Evolutionary conservation across 2,329 filamentous ascomycete species (phyloP).

Genomic region (Fusarium armeniacum): DNA sequence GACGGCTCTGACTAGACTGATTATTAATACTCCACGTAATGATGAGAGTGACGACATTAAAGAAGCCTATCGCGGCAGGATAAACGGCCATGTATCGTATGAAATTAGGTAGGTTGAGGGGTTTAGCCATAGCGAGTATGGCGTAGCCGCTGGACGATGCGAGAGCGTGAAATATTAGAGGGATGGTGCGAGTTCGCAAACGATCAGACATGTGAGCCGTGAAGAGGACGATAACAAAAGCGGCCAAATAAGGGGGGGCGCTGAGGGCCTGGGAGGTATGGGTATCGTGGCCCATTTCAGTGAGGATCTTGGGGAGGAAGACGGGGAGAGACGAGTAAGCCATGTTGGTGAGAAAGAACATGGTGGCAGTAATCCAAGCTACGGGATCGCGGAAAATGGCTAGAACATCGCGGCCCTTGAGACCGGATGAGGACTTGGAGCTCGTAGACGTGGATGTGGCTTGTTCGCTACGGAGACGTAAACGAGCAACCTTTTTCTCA

Average conservation of each 20-base stretch:
- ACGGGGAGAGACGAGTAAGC: constrained; percentile 90
- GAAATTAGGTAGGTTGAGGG: constrained; percentile 59
- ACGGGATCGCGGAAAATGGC: constrained; percentile 57
- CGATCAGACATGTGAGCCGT: constrained; percentile 82
- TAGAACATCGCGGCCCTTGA: constrained; percentile 70
- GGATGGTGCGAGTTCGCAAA: constrained; percentile 70
- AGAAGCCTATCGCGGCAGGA: constrained; percentile 84
- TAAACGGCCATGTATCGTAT: constrained; percentile 81
- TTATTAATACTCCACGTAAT: constrained; percentile 94
- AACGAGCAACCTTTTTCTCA: constrained; percentile 77
- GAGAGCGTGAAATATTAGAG: constrained; percentile 77
- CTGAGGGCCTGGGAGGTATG: constrained; percentile 81
- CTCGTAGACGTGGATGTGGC: constrained; percentile 39
- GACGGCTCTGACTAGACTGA: constrained; percentile 75
- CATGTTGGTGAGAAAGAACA: constrained; percentile 91
- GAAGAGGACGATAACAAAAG: constrained; percentile 78
- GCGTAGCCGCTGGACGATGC: constrained; percentile 73
- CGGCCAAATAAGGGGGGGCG: constrained; percentile 83
- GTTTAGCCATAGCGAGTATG: constrained; percentile 71
- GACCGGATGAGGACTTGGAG: constrained; percentile 51
- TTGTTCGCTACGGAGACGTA: constrained; percentile 72
- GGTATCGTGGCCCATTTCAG: constrained; percentile 79
- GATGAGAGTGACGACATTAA: constrained; percentile 85
- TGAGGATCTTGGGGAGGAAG: constrained; percentile 85
- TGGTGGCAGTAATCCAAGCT: constrained; percentile 78